Conservation (phyloP, 495 filamentous ascomycete species). For the Lophium mytilinum region DNA sequence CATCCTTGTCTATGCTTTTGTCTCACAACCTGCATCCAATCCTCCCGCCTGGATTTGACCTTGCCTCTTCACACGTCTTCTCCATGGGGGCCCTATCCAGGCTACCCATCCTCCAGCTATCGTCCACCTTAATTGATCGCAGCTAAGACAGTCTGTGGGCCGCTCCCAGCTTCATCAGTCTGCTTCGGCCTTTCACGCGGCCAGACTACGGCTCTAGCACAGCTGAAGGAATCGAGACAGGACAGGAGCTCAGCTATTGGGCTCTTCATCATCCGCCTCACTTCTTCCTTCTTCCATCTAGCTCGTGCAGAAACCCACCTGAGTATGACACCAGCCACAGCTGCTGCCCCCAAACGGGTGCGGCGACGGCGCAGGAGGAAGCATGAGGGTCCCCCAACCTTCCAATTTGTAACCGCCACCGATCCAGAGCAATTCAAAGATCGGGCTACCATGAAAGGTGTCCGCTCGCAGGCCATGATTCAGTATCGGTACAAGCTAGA, state of each 20-base stretch:
- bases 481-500: conserved; percentile 20
- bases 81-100: too few relatives aligned
- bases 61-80: too few relatives aligned
- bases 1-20: too few relatives aligned
- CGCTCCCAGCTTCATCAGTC: too few relatives aligned
- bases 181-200: too few relatives aligned
- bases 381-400: not conserved
- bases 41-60: too few relatives aligned
- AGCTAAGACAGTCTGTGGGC: too few relatives aligned
- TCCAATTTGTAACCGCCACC: conserved; percentile 23
- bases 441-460: conserved; percentile 10
- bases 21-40: too few relatives aligned
- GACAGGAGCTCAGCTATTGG: not conserved
- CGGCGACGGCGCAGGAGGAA: not conserved
- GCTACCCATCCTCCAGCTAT: too few relatives aligned
- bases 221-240: too few relatives aligned
- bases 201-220: too few relatives aligned
- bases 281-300: not conserved
- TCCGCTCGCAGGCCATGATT: conserved; percentile 25
- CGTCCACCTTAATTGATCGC: too few relatives aligned
- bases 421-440: conserved; percentile 23
- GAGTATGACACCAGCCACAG: not conserved
- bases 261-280: not conserved
- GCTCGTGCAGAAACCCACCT: not conserved
- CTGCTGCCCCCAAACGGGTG: not conserved